These are phyloP conservation scores for Penicillium antarcticum DNA, from an alignment of 495 filamentous ascomycete species.

Conservation along the genomic window DNA sequence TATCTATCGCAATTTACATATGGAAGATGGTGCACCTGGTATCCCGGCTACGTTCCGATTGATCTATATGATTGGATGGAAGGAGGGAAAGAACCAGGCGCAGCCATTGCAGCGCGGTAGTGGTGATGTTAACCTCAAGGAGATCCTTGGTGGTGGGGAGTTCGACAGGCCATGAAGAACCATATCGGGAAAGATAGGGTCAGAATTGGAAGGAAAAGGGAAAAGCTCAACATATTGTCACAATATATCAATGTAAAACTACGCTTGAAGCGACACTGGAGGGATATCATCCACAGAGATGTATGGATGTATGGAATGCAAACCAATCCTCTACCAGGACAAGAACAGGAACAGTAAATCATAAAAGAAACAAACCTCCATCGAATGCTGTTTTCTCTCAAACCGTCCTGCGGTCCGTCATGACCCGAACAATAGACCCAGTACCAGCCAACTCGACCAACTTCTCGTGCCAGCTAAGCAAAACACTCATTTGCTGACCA, in stretches of 20 bases:
- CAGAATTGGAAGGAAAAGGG: slow-evolving; percentile 1
- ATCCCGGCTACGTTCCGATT: slow-evolving; percentile 89
- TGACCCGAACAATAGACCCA: slow-evolving; percentile 82
- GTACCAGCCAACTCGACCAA: slow-evolving; percentile 83
- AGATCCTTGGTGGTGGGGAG: slow-evolving; percentile 66
- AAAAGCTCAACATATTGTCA: slow-evolving; percentile 17
- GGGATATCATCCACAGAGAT: slow-evolving; percentile 17
- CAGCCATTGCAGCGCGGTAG: slow-evolving; percentile 80
- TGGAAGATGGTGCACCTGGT: slow-evolving; percentile 60
- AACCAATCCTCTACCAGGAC: slow-evolving; percentile 26
- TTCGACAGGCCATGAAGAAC: slow-evolving; percentile 31
- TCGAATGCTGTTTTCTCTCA: slow-evolving; percentile 36
- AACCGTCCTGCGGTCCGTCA: slow-evolving; percentile 89
- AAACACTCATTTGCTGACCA: slow-evolving; percentile 85
- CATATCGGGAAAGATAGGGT: slow-evolving; percentile 11
- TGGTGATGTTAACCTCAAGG: slow-evolving; percentile 77
- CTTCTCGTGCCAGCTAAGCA: slow-evolving; percentile 96
- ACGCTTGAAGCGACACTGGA: slow-evolving; percentile 23
- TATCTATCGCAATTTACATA: slow-evolving; percentile 84
- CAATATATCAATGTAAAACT: slow-evolving; percentile 31
- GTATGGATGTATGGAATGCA: slow-evolving; percentile 25
- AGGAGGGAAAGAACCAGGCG: slow-evolving; percentile 72
- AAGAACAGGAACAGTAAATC: slow-evolving; percentile 11
- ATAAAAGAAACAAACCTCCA: slow-evolving; percentile 6
- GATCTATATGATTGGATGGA: slow-evolving; percentile 99